Evolutionary conservation across 257 asterid genomes (phyloP), one percentile per base, ranked within the genome.

Genomic region (Lavandula angustifolia): DNA sequence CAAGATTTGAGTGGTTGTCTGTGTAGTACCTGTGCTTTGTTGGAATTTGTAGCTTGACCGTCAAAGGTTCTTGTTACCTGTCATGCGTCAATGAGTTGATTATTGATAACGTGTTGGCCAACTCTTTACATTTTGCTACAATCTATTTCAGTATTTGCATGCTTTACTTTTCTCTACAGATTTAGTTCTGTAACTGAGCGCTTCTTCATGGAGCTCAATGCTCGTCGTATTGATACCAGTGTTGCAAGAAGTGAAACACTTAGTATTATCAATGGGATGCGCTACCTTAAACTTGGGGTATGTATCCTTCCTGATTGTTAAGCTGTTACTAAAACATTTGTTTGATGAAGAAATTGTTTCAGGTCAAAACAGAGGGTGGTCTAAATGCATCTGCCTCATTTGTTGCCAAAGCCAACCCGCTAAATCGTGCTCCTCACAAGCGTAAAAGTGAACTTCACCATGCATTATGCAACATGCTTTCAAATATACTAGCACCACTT

Each of bases 261-360:
- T 70, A 87, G 95, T 78, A 86, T 94, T 54, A 90, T 90, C 69
- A 87, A 87, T 57, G 99, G 99, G 64, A 84, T 94, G 97, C 96
- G 99, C 74, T 90, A 94, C 84, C 91, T 94, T 70, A 90, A 94
- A 73, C 96, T 94, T 68, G 99, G 97, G 95, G 99, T 90, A 83
- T 40, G 95, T 69, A 43, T 62, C 50, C 64, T 70, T 72, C 51
- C 44, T 56, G 27, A 62, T 73, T 49, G 42, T 60, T 63, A 22
- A 22, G 27, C 27, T 22, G 38, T 50, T 34, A n/a, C 54, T 61
- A 48, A 60, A 74, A 40, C 73, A 71, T 77, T 62, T 59, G 59
- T 54, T 33, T 80, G 75, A 77, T 52, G 62, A 67, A 31, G 64
- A 57, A 64, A 56, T 84, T 72, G 62, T 64, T 80, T 64, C 89